These are phyloP conservation scores for Nyssa sinensis DNA, from an alignment of 148 eudicot species.

Conservation along the genomic window DNA sequence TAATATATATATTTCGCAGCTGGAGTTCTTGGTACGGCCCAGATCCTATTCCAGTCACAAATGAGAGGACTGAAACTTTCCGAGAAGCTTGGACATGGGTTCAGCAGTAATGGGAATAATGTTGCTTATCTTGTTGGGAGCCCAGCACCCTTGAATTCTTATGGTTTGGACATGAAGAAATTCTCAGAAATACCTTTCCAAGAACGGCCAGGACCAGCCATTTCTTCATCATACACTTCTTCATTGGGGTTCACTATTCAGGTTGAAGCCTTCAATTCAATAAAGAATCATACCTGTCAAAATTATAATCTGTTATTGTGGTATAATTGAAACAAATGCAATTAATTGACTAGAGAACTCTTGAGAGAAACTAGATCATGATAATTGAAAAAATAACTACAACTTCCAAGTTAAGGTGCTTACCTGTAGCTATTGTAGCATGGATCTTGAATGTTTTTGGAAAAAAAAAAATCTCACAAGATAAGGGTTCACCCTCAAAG, in stretches of 20 bases:
- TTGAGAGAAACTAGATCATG: not conserved
- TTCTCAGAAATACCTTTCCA: slow-evolving; percentile 25
- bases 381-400: not conserved
- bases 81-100: slow-evolving; percentile 32
- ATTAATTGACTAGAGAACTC: not conserved
- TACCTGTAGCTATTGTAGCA: not conserved
- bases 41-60: slow-evolving; percentile 29
- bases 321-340: not conserved
- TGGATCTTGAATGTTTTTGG: not conserved
- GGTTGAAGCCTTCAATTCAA: slow-evolving; percentile 9
- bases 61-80: slow-evolving; percentile 32
- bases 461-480: not conserved
- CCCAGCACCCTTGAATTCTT: slow-evolving; percentile 30
- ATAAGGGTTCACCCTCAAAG: not conserved
- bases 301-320: no score
- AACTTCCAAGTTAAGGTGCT: not conserved
- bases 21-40: slow-evolving; percentile 37
- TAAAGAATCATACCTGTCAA: not conserved
- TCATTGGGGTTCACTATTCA: slow-evolving; percentile 41
- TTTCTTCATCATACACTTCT: slow-evolving; percentile 40
- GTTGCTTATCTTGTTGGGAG: slow-evolving; percentile 41
- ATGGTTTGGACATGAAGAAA: slow-evolving; percentile 20
- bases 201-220: slow-evolving; percentile 41
- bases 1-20: slow-evolving; percentile 14
- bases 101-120: slow-evolving; percentile 35